Base-by-base conservation (phyloP, 768 basidiomycete genomes). In the Rossbeevera mucosa region DNA sequence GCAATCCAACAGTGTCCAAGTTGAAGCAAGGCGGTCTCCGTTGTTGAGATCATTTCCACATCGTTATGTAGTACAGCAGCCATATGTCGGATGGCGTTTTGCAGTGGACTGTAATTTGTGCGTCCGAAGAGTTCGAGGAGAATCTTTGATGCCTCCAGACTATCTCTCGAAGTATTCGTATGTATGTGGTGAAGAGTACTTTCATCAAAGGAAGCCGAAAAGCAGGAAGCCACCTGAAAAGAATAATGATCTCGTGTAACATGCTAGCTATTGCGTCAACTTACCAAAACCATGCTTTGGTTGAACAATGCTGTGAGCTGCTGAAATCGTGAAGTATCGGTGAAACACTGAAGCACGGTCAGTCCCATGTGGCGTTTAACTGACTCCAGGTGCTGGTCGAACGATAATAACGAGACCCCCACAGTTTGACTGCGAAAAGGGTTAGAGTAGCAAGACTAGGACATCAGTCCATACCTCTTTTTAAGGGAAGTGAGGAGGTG, bases 1-100 rank as follows among this genome's bases (percentile, higher is more conserved):
- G 76, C 77, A 28, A 91, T 72, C 83, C 86, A 94, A 41, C 72
- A 66, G 18, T 64, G 64, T 11, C 78, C 81, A 7, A 80, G 47
- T 51, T 64, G 71, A 22, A 64, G 58, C 8, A 74, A 71, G 53
- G 69, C 33, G 45, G 58, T 52, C 59, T 59, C 47, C 36, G 44
- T 43, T 55, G 55, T 47, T 41, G 61, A 50, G 52, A 38, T 41
- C 20, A 50, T 38, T 45, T 52, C 47, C 45, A 48, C 33, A 26
- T 71, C 44, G 47, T 54, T 55, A 26, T 59, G 51, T 8, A 70
- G 41, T 4, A 66, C 45, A 14, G 68, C 64, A 31, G 58, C 48
- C 22, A 79, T 58, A 31, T 65, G 66, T 36, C 57, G 51, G 3
- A 73, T 53, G 2, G 76, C 72, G 21, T 65, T 59, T 36, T 61